phyloP scores from a whole-genome alignment of 2,329 filamentous ascomycete species.

The Kalmusia sp. region DNA sequence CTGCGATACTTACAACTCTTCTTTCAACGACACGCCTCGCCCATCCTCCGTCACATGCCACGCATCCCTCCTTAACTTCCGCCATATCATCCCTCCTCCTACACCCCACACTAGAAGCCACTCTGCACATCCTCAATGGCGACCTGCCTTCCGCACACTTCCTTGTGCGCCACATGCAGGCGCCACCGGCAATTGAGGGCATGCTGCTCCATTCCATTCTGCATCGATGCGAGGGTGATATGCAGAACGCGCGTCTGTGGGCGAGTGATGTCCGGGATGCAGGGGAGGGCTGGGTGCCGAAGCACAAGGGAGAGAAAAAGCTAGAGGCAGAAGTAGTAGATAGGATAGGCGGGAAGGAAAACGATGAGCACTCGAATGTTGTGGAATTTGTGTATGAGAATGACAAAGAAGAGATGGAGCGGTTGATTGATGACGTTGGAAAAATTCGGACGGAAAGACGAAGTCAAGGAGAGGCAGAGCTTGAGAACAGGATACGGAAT shows the following conservation, averaged over 20 bases:
- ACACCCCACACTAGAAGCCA: slow-evolving; percentile 58
- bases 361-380: slow-evolving; percentile 8
- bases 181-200: slow-evolving; percentile 55
- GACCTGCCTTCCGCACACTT: slow-evolving; percentile 61
- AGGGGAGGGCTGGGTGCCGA: slow-evolving; percentile 43
- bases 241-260: slow-evolving; percentile 58
- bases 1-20: slow-evolving; percentile 16
- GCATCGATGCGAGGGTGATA: slow-evolving; percentile 60
- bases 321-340: slow-evolving; percentile 15
- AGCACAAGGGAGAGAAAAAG: slow-evolving; percentile 24
- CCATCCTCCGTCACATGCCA: slow-evolving; percentile 21
- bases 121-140: slow-evolving; percentile 59
- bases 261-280: slow-evolving; percentile 51
- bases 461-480: slow-evolving; percentile 26
- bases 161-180: slow-evolving; percentile 60
- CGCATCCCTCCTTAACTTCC: slow-evolving; percentile 19
- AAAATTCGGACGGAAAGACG: slow-evolving; percentile 39
- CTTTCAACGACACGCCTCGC: slow-evolving; percentile 19
- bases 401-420: slow-evolving; percentile 22
- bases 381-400: slow-evolving; percentile 30
- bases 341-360: slow-evolving; percentile 9
- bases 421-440: slow-evolving; percentile 49
- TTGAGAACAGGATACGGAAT: slow-evolving; percentile 41
- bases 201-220: slow-evolving; percentile 61
- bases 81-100: slow-evolving; percentile 40